Evolutionary conservation across 2,329 filamentous ascomycete species (phyloP).

Genomic region (Pseudopithomyces maydicus): DNA sequence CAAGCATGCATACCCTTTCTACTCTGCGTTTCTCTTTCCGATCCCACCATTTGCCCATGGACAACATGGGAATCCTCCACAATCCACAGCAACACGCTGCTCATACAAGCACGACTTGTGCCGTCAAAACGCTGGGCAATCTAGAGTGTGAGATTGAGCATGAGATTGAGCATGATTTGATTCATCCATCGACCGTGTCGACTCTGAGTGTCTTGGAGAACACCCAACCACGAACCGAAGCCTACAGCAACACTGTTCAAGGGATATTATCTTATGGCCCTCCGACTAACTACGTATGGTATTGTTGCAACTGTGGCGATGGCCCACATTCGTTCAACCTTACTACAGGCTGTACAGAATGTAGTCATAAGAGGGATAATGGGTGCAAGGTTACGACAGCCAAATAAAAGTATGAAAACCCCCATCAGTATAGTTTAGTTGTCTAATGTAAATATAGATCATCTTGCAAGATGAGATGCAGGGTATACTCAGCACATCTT

Average conservation of each 20-base stretch:
- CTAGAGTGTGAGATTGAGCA: background rate
- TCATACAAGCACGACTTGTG: no score
- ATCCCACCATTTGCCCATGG: background rate
- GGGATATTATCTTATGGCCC: conserved; percentile 12
- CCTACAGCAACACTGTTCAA: background rate
- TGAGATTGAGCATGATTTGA: no score
- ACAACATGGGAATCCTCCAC: background rate
- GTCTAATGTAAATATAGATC: background rate
- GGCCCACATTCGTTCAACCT: conserved; percentile 15
- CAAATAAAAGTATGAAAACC: background rate
- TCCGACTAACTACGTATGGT: conserved; percentile 15
- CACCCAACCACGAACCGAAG: background rate
- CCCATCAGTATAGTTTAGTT: background rate
- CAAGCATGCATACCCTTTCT: conserved; percentile 8
- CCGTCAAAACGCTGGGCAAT: background rate
- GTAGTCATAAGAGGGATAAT: conserved; percentile 7
- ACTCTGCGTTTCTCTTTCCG: conserved; percentile 6
- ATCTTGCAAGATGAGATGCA: no score
- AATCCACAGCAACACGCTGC: background rate
- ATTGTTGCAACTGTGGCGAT: conserved; percentile 21
- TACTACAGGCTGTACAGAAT: conserved; percentile 9
- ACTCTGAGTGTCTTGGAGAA: no score
- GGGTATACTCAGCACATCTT: no score
- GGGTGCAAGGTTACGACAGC: conserved; percentile 7
- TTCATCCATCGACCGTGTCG: background rate